Conservation (phyloP, 2,329 filamentous ascomycete genomes). For the Ustulina deusta region DNA sequence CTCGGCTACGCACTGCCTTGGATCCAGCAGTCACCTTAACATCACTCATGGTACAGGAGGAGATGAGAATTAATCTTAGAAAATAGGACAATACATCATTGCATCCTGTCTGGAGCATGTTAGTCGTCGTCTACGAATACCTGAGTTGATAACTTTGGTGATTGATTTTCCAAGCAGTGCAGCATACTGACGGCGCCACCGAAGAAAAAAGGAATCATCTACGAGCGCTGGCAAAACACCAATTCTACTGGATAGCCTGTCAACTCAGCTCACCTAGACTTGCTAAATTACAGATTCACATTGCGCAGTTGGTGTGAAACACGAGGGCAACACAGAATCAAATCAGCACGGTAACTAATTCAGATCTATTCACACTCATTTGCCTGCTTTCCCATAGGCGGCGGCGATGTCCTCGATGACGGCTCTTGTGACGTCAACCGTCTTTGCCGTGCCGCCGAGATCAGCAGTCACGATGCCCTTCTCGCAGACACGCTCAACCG, state of each 20-base stretch:
- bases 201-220: too few relatives aligned
- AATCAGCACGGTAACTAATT: not conserved
- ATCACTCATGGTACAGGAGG: too few relatives aligned
- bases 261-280: not conserved
- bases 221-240: too few relatives aligned
- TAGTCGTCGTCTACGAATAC: too few relatives aligned
- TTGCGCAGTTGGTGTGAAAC: not conserved
- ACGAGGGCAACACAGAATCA: not conserved
- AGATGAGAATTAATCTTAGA: not conserved
- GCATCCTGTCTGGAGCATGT: too few relatives aligned
- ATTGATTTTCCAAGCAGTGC: too few relatives aligned
- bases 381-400: conserved; percentile 15
- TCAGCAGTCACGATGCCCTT: conserved; percentile 65
- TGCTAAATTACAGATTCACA: not conserved
- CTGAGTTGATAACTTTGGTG: too few relatives aligned
- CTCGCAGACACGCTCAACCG: conserved; percentile 65
- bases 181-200: too few relatives aligned
- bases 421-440: conserved; percentile 53
- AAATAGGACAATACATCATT: not conserved
- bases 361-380: not conserved
- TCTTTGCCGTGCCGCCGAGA: conserved; percentile 61
- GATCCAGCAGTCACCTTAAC: too few relatives aligned
- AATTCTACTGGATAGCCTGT: too few relatives aligned
- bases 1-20: not conserved
- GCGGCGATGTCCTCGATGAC: conserved; percentile 45